Percentiles rank a stretch among this genome's conserved stretches.
phyloP scores from a whole-genome alignment of 352 stramenopile genomes.

The Plasmopara halstedii region DNA sequence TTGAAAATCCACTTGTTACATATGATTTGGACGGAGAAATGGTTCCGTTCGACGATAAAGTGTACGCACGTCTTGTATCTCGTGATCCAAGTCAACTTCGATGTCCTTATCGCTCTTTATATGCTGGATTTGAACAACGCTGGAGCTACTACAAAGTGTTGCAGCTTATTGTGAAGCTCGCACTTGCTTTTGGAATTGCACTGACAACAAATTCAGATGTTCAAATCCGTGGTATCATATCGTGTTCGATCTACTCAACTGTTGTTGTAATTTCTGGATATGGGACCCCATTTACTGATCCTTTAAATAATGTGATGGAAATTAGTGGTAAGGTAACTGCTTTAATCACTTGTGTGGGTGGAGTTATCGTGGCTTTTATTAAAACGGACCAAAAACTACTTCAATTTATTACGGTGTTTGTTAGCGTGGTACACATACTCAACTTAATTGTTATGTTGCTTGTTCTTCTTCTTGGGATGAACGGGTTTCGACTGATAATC shows the following conservation, averaged over 20 bases:
- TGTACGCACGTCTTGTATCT: constrained; percentile 32
- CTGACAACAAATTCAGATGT: constrained; percentile 9
- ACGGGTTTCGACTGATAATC: constrained; percentile 18
- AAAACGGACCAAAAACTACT: constrained; percentile 5
- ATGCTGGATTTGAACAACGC: constrained; percentile 36
- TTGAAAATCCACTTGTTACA: constrained; percentile 29
- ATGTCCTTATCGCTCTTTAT: constrained; percentile 44
- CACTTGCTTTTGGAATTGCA: constrained; percentile 29
- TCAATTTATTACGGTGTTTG: constrained; percentile 19
- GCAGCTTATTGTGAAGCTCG: constrained; percentile 37
- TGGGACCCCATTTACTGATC: constrained; percentile 36
- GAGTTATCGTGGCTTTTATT: constrained; percentile 17
- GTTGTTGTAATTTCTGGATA: constrained; percentile 31
- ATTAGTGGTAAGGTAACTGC: constrained; percentile 32
- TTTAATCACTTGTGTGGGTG: constrained; percentile 27
- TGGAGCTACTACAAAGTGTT: constrained; percentile 52
- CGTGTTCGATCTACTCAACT: constrained; percentile 19
- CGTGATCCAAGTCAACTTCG: constrained; percentile 35
- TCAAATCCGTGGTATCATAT: constrained; percentile 12
- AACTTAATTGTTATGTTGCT: constrained; percentile 35
- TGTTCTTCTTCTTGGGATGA: constrained; percentile 31
- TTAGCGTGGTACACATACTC: constrained; percentile 36
- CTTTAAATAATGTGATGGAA: constrained; percentile 43
- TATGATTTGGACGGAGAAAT: constrained; percentile 37
- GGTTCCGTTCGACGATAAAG: constrained; percentile 35